Base-by-base conservation (phyloP, 306 rosid genomes). In the Hippophae tibetana region DNA sequence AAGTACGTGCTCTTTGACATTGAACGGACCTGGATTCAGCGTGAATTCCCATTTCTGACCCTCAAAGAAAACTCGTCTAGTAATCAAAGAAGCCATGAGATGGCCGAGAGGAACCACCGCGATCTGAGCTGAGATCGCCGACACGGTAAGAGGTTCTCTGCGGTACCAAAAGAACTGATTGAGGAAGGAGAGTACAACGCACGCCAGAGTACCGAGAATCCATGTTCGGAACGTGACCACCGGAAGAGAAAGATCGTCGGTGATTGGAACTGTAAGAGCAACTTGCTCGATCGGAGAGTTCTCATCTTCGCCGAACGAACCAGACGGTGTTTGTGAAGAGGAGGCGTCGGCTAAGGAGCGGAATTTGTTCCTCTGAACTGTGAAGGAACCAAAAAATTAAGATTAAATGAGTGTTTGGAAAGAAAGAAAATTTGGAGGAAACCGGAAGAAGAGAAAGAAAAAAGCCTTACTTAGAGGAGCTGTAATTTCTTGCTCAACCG, bases 131-230 rank as follows among this genome's bases (percentile, higher is more conserved):
- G 79, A 69, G 70, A 78, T 69, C 31, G 83, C 69, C 5, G 83
- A 50, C 5, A 78, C 26, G 7, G 83, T 69, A 8, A 78, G 73
- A 5, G 83, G 83, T 46, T 78, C 79, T 8, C 54, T 68, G 12
- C 83, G 65, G 67, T 66, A 78, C 70, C 57, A 74, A 71, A 78
- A 78, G 79, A 78, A 78, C 44, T 78, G 83, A 57, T 78, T 78
- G 52, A 78, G 83, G 62, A 78, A 78, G 23, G 79, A 78, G 23
- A 78, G 74, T 14, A 78, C 59, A 1, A 62, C 46, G 53, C 79
- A 69, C 38, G 76, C 79, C 10, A 63, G 31, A 44, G 55, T 52
- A 2, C 83, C 79, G 1, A 78, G 73, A 42, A 64, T 31, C 79
- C 79, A 74, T 27, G 68, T 78, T 6, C 83, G 43, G 83, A 78